These are phyloP conservation scores for Fraxinus sp. DNA, from an alignment of 305 asterid genomes.

Conservation along the genomic window DNA sequence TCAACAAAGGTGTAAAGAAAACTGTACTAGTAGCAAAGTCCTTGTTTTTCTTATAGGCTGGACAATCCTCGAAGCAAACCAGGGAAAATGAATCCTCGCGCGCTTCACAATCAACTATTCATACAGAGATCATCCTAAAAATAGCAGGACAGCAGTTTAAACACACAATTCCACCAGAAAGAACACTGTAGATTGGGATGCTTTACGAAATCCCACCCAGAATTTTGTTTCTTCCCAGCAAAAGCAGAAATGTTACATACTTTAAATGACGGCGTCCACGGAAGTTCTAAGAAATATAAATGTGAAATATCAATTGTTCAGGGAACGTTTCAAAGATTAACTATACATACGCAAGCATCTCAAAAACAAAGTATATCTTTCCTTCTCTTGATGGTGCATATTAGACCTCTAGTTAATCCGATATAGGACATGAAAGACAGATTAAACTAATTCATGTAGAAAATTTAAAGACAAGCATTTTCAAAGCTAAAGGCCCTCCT, in stretches of 20 bases:
- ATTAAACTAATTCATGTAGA: slow-evolving; percentile 39
- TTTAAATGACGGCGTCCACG: too few relatives aligned
- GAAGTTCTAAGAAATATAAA: background rate
- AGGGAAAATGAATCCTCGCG: slow-evolving; percentile 23
- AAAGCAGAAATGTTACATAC: too few relatives aligned
- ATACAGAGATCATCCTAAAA: slow-evolving; percentile 52
- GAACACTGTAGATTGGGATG: slow-evolving; percentile 51
- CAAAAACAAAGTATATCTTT: slow-evolving; percentile 24
- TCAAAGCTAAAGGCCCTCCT: slow-evolving; percentile 28
- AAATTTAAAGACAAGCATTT: slow-evolving; percentile 22
- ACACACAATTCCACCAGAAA: slow-evolving; percentile 31
- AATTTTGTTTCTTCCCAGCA: too few relatives aligned
- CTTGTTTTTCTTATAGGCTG: slow-evolving; percentile 29
- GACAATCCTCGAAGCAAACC: slow-evolving; percentile 36
- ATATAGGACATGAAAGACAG: slow-evolving; percentile 30
- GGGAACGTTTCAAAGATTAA: slow-evolving; percentile 32
- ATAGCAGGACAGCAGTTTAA: slow-evolving; percentile 36
- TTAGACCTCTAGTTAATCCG: slow-evolving; percentile 32
- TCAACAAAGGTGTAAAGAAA: too few relatives aligned
- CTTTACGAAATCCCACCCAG: slow-evolving; percentile 28
- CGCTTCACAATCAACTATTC: slow-evolving; percentile 34
- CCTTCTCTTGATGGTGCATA: slow-evolving; percentile 27
- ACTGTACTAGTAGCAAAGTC: too few relatives aligned
- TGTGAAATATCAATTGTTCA: slow-evolving; percentile 10
- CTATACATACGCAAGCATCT: slow-evolving; percentile 39